phyloP scores from a whole-genome alignment of 2,329 filamentous ascomycete species.

The Venturia oleaginea region DNA sequence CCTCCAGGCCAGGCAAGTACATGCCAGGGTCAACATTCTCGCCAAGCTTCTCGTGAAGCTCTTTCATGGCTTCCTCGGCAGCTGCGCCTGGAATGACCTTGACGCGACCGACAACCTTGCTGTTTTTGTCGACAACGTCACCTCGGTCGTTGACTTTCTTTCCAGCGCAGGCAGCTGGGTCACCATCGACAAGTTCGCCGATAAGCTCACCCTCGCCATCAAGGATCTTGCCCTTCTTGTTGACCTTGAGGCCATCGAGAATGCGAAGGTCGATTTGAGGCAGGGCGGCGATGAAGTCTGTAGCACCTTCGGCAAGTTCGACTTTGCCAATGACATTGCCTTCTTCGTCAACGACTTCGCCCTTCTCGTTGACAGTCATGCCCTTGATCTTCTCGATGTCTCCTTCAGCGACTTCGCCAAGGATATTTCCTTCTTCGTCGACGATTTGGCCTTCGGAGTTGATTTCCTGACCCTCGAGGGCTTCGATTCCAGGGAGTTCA shows the following conservation, averaged over 20 bases:
- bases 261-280: conserved; percentile 37
- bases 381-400: conserved; percentile 39
- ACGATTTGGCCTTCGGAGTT: conserved; percentile 42
- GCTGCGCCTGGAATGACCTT: conserved; percentile 41
- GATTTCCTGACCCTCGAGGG: conserved; percentile 41
- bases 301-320: conserved; percentile 40
- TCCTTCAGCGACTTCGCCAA: conserved; percentile 39
- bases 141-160: conserved; percentile 43
- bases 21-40: conserved; percentile 19
- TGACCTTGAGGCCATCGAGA: conserved; percentile 45
- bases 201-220: conserved; percentile 43
- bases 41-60: conserved; percentile 35
- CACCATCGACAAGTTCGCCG: conserved; percentile 40
- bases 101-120: conserved; percentile 41
- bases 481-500: conserved; percentile 43
- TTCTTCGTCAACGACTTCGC: conserved; percentile 41
- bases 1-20: conserved; percentile 36
- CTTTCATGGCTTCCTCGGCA: conserved; percentile 41
- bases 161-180: conserved; percentile 34
- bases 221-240: conserved; percentile 48
- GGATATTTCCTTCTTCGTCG: conserved; percentile 40
- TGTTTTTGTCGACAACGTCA: conserved; percentile 42
- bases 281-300: conserved; percentile 37
- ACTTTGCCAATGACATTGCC: conserved; percentile 43
- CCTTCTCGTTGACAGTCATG: conserved; percentile 42